phyloP scores from a whole-genome alignment of 805 yeast genomes.

The Teunomyces aglyptinius region DNA sequence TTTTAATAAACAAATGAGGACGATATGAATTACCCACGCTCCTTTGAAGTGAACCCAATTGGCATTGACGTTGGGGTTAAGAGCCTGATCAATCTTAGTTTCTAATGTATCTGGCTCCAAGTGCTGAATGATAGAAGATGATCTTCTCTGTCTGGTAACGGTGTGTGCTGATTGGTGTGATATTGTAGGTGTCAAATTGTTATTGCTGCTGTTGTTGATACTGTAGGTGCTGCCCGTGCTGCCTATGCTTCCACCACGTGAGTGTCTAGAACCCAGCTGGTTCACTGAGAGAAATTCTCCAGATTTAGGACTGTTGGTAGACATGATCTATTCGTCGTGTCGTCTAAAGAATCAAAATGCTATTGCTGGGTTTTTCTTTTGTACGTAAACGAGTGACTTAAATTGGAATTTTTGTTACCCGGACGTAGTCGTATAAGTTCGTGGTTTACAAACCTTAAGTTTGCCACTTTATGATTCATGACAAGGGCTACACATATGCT shows the following conservation, averaged over 20 bases:
- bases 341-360: neutral
- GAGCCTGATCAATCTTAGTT: slow-evolving; percentile 85
- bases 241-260: slow-evolving; percentile 11
- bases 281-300: slow-evolving; percentile 3
- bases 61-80: slow-evolving; percentile 88
- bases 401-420: neutral
- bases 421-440: slow-evolving; percentile 1
- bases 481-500: neutral
- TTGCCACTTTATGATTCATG: neutral
- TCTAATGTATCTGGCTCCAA: slow-evolving; percentile 91
- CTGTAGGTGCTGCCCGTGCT: slow-evolving; percentile 6
- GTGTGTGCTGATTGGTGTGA: slow-evolving; percentile 24
- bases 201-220: neutral
- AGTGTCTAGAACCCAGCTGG: slow-evolving; percentile 6
- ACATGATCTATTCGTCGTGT: slow-evolving; percentile 2
- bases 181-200: slow-evolving; percentile 22
- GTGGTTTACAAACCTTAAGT: neutral
- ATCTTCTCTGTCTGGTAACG: slow-evolving; percentile 55
- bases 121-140: slow-evolving; percentile 86
- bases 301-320: slow-evolving; percentile 1
- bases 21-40: slow-evolving; percentile 93
- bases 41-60: slow-evolving; percentile 96
- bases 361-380: slow-evolving; percentile 6
- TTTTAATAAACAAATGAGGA: slow-evolving; percentile 71
- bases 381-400: neutral